Conservation (phyloP, 2,329 filamentous ascomycete genomes). For the Hypoxylon rubiginosum region DNA sequence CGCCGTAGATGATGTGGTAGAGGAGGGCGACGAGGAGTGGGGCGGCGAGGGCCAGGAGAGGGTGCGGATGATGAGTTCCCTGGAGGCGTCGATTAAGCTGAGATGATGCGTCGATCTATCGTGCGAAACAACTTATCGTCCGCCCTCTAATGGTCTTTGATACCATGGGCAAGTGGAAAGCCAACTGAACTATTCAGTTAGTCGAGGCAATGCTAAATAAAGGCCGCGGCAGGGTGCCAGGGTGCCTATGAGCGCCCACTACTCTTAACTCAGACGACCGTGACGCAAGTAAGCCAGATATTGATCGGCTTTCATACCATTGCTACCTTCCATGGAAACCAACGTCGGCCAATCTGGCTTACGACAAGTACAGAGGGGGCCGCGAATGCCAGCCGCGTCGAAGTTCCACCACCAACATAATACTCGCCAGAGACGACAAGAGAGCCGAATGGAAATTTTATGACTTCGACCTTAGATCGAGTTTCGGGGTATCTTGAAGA, state of each 20-base stretch:
- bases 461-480: neutral
- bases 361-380: neutral
- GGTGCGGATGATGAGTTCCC: constrained; percentile 63
- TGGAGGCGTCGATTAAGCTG: constrained; percentile 64
- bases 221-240: too few species aligned
- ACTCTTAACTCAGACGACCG: neutral
- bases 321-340: neutral
- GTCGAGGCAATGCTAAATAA: neutral
- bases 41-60: constrained; percentile 51
- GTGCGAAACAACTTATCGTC: neutral
- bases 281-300: neutral
- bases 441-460: too few species aligned
- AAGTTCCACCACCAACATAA: neutral
- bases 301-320: too few species aligned
- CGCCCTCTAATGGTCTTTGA: neutral
- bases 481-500: too few species aligned
- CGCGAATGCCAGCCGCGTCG: neutral
- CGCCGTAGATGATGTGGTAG: constrained; percentile 76
- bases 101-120: constrained; percentile 51
- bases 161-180: neutral
- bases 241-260: too few species aligned
- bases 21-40: constrained; percentile 53
- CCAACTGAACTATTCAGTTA: neutral
- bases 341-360: neutral
- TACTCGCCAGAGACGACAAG: neutral